These are phyloP conservation scores for Diplodia intermedia DNA, from an alignment of 2,329 filamentous ascomycete species.

Conservation along the genomic window DNA sequence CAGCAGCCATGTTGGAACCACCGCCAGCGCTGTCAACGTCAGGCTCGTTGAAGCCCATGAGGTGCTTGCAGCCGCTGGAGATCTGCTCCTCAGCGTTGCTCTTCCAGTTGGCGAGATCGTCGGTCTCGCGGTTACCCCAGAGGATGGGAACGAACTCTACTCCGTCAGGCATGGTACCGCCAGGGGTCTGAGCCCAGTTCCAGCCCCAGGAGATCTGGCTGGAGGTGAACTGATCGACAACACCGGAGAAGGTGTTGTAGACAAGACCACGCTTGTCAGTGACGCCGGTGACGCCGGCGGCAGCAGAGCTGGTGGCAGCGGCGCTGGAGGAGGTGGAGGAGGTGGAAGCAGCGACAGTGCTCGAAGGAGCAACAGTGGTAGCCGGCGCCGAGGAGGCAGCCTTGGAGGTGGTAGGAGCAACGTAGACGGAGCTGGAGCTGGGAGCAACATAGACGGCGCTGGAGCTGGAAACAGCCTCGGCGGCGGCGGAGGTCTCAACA, in stretches of 20 bases:
- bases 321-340: slow-evolving; percentile 36
- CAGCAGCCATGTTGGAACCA: slow-evolving; percentile 66
- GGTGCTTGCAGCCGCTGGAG: slow-evolving; percentile 59
- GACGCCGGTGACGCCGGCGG: slow-evolving; percentile 35
- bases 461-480: not conserved
- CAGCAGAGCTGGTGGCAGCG: slow-evolving; percentile 34
- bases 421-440: not conserved
- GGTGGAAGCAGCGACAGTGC: slow-evolving; percentile 34
- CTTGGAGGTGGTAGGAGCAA: not conserved
- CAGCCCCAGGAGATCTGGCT: slow-evolving; percentile 63
- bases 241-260: slow-evolving; percentile 62
- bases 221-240: slow-evolving; percentile 57
- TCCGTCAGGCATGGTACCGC: slow-evolving; percentile 48
- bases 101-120: slow-evolving; percentile 60
- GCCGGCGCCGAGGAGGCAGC: slow-evolving; percentile 6
- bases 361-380: slow-evolving; percentile 21
- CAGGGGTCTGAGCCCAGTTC: slow-evolving; percentile 65
- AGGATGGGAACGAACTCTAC: slow-evolving; percentile 70
- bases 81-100: slow-evolving; percentile 61
- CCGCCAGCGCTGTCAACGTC: slow-evolving; percentile 63
- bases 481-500: slow-evolving; percentile 10
- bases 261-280: slow-evolving; percentile 66
- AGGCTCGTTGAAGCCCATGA: slow-evolving; percentile 76
- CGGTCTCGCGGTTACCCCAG: slow-evolving; percentile 59
- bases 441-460: slow-evolving; percentile 7